A percentile compares a stretch with the other conserved stretches of the same genome.
These are phyloP conservation scores for Letharia columbiana DNA, from an alignment of 495 filamentous ascomycete genomes.

Conservation along the genomic window DNA sequence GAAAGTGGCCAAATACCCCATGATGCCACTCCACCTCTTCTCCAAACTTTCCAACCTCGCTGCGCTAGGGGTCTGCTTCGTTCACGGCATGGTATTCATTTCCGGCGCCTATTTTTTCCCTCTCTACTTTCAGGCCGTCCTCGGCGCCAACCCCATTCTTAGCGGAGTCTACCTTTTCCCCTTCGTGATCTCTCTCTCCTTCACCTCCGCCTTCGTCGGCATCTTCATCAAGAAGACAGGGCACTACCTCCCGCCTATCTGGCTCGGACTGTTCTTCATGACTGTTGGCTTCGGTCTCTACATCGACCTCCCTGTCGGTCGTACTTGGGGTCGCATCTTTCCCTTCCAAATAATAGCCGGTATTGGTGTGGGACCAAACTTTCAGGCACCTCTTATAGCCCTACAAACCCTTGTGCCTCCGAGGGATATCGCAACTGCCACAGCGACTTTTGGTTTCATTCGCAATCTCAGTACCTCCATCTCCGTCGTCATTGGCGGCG, in stretches of 20 bases:
- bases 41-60: slow-evolving; percentile 39
- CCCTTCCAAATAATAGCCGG: slow-evolving; percentile 47
- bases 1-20: slow-evolving; percentile 57
- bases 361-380: slow-evolving; percentile 47
- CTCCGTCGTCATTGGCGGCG: slow-evolving; percentile 47
- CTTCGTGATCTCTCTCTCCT: slow-evolving; percentile 59
- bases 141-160: slow-evolving; percentile 61
- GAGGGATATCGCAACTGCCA: slow-evolving; percentile 45
- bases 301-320: slow-evolving; percentile 40
- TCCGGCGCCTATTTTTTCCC: slow-evolving; percentile 43
- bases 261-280: slow-evolving; percentile 41
- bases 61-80: slow-evolving; percentile 31
- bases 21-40: slow-evolving; percentile 63
- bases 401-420: slow-evolving; percentile 45
- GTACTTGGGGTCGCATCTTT: slow-evolving; percentile 45
- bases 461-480: slow-evolving; percentile 45
- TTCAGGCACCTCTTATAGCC: slow-evolving; percentile 51
- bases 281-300: slow-evolving; percentile 47
- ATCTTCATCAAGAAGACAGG: slow-evolving; percentile 65
- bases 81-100: slow-evolving; percentile 40
- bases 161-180: slow-evolving; percentile 76
- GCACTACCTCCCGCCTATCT: slow-evolving; percentile 42
- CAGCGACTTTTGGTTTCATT: slow-evolving; percentile 45
- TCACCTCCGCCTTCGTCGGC: slow-evolving; percentile 56
- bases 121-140: slow-evolving; percentile 50